Conservation (phyloP, 208 protist species). For the Acanthamoeba polyphaga region DNA sequence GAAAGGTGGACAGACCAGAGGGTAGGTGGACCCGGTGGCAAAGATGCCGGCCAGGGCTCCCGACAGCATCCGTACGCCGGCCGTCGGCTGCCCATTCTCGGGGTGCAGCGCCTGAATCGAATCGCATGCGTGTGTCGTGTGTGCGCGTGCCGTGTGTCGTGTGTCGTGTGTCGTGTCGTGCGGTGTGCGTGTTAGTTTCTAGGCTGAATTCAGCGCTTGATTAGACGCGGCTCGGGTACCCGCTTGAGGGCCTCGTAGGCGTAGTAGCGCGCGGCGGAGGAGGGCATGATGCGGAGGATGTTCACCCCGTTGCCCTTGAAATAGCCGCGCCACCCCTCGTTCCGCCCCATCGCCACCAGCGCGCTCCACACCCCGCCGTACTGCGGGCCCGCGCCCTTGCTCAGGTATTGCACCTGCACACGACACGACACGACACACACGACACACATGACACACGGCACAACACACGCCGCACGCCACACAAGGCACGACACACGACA, state of each 20-base stretch:
- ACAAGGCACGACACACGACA: neutral
- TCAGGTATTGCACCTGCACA: conserved; percentile 51
- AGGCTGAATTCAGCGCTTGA: too few relatives aligned
- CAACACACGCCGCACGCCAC: neutral
- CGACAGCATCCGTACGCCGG: conserved; percentile 15
- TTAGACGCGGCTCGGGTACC: neutral
- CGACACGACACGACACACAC: neutral
- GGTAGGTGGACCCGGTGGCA: neutral
- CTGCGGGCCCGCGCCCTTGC: conserved; percentile 22
- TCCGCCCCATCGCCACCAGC: conserved; percentile 16
- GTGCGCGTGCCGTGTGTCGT: too few relatives aligned
- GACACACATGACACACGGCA: neutral
- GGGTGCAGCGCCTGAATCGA: neutral
- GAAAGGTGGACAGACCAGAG: neutral
- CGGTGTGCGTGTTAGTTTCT: neutral
- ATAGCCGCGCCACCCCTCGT: conserved; percentile 44
- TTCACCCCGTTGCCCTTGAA: conserved; percentile 70
- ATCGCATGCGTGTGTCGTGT: too few relatives aligned
- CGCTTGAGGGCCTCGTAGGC: conserved; percentile 42
- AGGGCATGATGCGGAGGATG: conserved; percentile 65
- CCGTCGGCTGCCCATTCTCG: neutral
- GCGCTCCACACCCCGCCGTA: conserved; percentile 29
- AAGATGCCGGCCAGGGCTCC: conserved; percentile 38
- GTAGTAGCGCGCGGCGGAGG: conserved; percentile 67
- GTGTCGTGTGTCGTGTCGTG: too few relatives aligned